Evolutionary conservation across 1,284 basidiomycete genomes (phyloP).

Genomic region (Trichosporon ovoides): DNA sequence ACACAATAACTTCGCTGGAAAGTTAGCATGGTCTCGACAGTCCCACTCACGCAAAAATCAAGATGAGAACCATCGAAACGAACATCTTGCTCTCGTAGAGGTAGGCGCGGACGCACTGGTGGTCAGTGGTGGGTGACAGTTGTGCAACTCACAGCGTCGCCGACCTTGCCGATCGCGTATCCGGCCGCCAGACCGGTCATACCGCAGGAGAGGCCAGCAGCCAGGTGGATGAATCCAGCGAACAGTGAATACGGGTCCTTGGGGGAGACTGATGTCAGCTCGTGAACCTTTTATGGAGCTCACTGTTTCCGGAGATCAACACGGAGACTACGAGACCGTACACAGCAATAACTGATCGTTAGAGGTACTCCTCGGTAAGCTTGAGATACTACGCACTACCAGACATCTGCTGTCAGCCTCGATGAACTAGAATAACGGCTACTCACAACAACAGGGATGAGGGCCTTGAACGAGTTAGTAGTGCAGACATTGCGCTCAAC

Average conservation of each 20-base stretch:
- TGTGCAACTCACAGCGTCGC: conserved; percentile 68
- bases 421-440: background rate
- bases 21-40: background rate
- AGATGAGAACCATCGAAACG: conserved; percentile 63
- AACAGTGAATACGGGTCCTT: conserved; percentile 55
- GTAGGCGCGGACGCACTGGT: conserved; percentile 53
- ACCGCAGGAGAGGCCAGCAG: conserved; percentile 66
- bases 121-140: background rate
- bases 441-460: conserved; percentile 60
- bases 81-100: conserved; percentile 60
- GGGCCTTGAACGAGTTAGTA: conserved; percentile 11
- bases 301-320: conserved; percentile 60
- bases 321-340: conserved; percentile 59
- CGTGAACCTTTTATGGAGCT: conserved; percentile 30
- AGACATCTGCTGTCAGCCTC: conserved; percentile 55
- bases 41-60: conserved; percentile 51
- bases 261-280: conserved; percentile 56
- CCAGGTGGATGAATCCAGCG: conserved; percentile 88
- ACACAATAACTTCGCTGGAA: conserved; percentile 36
- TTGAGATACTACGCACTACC: conserved; percentile 54
- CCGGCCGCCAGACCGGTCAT: conserved; percentile 83
- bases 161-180: conserved; percentile 94
- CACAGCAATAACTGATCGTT: conserved; percentile 50
- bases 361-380: conserved; percentile 25
- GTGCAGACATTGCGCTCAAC: conserved; percentile 22